phyloP scores from a whole-genome alignment of 1,284 basidiomycete genomes.

The Marasmius sp. region DNA sequence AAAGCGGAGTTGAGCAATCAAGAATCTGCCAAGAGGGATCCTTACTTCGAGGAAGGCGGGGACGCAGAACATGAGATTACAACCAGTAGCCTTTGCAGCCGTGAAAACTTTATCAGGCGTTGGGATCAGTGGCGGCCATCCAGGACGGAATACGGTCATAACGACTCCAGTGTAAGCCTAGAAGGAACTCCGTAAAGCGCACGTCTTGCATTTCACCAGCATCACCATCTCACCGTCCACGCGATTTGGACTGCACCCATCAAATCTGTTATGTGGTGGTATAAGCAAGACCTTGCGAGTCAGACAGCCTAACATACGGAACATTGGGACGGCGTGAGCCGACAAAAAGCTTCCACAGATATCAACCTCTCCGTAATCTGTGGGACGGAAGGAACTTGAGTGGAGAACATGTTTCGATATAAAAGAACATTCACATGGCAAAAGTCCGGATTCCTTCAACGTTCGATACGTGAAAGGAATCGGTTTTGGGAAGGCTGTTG shows the following conservation, averaged over 20 bases:
- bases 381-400: background rate
- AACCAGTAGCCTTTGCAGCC: conserved; percentile 15
- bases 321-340: conserved; percentile 26
- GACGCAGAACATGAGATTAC: conserved; percentile 22
- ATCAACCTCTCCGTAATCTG: conserved; percentile 27
- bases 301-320: conserved; percentile 16
- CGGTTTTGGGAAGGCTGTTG: conserved; percentile 34
- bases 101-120: conserved; percentile 21
- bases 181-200: background rate
- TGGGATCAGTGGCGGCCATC: conserved; percentile 16
- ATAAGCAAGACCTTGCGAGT: background rate
- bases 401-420: background rate
- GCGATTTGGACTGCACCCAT: conserved; percentile 24
- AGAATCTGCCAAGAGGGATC: too few relatives aligned
- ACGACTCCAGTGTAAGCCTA: background rate
- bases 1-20: background rate
- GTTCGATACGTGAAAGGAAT: conserved; percentile 23
- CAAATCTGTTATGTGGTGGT: conserved; percentile 19
- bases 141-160: conserved; percentile 23
- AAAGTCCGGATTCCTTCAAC: conserved; percentile 22
- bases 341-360: conserved; percentile 23
- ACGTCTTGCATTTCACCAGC: background rate
- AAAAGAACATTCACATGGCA: conserved; percentile 22
- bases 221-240: conserved; percentile 19
- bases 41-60: conserved; percentile 26